Conservation (phyloP, 139 green algal species). For the Tetraselmis striata region DNA sequence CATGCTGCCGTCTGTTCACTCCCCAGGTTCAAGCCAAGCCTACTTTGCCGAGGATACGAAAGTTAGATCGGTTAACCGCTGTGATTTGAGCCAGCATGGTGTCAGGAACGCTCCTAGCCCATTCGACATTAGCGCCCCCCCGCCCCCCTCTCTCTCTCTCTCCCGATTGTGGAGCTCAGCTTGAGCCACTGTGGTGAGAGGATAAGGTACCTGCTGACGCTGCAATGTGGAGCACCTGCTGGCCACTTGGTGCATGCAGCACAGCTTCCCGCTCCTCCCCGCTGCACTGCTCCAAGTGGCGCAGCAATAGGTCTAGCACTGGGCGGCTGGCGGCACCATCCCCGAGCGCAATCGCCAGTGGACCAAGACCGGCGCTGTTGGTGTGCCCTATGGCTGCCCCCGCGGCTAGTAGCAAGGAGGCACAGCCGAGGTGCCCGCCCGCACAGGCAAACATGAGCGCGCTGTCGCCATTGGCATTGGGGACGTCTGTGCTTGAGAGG, state of each 20-base stretch:
- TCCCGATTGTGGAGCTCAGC: too few species aligned
- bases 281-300: not conserved
- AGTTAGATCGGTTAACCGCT: too few species aligned
- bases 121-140: too few species aligned
- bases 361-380: not conserved
- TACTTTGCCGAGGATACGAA: too few species aligned
- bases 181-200: too few species aligned
- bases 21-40: too few species aligned
- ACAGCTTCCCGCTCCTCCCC: not conserved
- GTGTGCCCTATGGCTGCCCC: not conserved
- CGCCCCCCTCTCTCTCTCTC: too few species aligned
- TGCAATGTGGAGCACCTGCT: not conserved
- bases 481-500: not conserved
- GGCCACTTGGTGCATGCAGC: not conserved
- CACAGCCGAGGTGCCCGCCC: not conserved
- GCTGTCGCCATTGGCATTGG: not conserved
- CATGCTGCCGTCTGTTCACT: too few species aligned
- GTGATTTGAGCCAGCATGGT: too few species aligned
- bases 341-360: not conserved
- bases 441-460: not conserved
- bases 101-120: too few species aligned
- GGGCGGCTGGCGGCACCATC: not conserved
- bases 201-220: too few species aligned
- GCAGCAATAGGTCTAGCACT: not conserved
- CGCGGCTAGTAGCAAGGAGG: not conserved